A percentile compares a stretch with the other conserved stretches of the same genome.
Evolutionary conservation across 2,329 filamentous ascomycete genomes (phyloP).

Genomic region (Pestalotiopsis sp.): DNA sequence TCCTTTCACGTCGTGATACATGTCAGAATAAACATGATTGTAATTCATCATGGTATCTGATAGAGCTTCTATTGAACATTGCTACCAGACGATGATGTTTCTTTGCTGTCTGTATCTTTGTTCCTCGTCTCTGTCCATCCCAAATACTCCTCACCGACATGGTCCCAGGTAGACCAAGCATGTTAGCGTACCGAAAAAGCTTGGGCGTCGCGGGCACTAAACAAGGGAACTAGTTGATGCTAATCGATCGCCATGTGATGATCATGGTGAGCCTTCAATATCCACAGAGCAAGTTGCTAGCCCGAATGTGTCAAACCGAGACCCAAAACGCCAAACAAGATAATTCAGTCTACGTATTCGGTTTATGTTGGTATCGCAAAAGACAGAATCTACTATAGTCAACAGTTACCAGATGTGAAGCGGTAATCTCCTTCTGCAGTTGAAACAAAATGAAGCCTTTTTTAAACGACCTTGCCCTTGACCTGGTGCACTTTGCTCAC

Average conservation of each 20-base stretch:
- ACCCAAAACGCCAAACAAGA: not conserved
- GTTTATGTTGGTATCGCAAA: not conserved
- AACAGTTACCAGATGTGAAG: too few relatives aligned
- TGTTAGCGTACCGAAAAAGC: slow-evolving; percentile 1
- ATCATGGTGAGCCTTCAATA: not conserved
- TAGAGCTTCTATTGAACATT: not conserved
- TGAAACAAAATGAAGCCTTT: not conserved
- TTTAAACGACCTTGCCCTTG: slow-evolving; percentile 32
- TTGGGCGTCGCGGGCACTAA: not conserved
- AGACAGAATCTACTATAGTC: not conserved
- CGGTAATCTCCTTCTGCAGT: not conserved
- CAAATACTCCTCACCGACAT: not conserved
- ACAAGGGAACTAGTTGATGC: slow-evolving; percentile 1
- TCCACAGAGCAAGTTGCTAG: slow-evolving; percentile 1
- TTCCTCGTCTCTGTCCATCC: not conserved
- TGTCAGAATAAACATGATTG: too few relatives aligned
- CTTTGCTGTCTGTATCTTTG: not conserved
- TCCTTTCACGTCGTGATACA: too few relatives aligned
- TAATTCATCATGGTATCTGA: too few relatives aligned
- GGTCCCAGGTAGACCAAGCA: not conserved
- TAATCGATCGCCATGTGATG: not conserved
- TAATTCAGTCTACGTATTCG: not conserved
- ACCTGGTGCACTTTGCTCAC: slow-evolving; percentile 34
- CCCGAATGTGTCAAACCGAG: not conserved
- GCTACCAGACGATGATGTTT: not conserved